Percentiles rank a stretch among this genome's conserved stretches.
These are phyloP conservation scores for Kluyveromyces starmeri DNA, from an alignment of 805 yeast species.

Conservation along the genomic window DNA sequence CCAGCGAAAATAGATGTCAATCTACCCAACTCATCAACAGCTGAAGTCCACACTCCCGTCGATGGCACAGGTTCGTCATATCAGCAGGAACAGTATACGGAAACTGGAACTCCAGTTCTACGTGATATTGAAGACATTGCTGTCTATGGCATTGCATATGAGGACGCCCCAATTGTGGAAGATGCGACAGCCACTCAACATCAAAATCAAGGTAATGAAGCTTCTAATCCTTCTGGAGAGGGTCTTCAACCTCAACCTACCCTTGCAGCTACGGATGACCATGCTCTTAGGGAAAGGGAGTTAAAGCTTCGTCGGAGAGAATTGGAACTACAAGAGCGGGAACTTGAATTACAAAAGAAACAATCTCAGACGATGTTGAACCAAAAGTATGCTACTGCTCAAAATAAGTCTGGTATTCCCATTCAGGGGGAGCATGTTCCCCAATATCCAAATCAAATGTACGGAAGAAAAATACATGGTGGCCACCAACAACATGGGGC, in stretches of 20 bases:
- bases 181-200: conserved; percentile 10
- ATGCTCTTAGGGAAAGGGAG: conserved; percentile 22
- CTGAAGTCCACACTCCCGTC: background rate
- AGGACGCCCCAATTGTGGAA: conserved; percentile 18
- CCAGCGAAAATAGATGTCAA: background rate
- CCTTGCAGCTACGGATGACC: conserved; percentile 6
- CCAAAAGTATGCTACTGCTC: conserved; percentile 1
- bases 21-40: no score
- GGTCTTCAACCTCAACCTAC: background rate
- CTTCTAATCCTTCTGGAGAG: conserved; percentile 7
- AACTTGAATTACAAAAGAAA: conserved; percentile 24
- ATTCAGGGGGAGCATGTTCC: background rate
- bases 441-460: background rate
- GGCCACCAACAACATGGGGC: background rate
- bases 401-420: background rate
- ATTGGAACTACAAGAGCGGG: conserved; percentile 29
- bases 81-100: conserved; percentile 4
- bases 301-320: conserved; percentile 27
- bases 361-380: conserved; percentile 10
- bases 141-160: conserved; percentile 23
- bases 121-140: conserved; percentile 28
- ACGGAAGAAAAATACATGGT: background rate
- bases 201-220: conserved; percentile 11
- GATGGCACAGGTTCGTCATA: background rate
- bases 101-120: conserved; percentile 26